Percentiles rank a stretch among this genome's conserved stretches.
Evolutionary conservation across 805 yeast genomes (phyloP).

Genomic region (Monosporozyma yasuniensis): DNA sequence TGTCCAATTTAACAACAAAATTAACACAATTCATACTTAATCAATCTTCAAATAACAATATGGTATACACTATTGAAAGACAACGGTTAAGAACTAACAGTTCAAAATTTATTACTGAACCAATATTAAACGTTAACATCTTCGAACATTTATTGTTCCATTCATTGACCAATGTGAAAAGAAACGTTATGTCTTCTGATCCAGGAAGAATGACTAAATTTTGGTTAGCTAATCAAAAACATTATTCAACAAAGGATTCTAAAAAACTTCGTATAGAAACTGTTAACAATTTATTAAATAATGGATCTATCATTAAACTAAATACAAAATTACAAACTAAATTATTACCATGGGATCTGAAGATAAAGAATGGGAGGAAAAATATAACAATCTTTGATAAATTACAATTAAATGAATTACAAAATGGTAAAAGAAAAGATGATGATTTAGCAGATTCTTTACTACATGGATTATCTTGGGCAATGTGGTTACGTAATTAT

Average conservation of each 20-base stretch:
- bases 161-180: conserved; percentile 7
- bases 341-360: not conserved
- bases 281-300: not conserved
- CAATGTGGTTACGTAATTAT: conserved; percentile 30
- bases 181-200: conserved; percentile 19
- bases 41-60: not conserved
- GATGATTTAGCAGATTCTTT: conserved; percentile 62
- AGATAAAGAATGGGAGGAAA: not conserved
- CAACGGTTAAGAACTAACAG: conserved; percentile 48
- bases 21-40: not conserved
- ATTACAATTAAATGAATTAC: conserved; percentile 57
- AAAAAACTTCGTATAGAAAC: conserved; percentile 1
- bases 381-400: conserved; percentile 48
- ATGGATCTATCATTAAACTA: not conserved
- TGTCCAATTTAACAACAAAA: not conserved
- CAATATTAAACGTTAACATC: conserved; percentile 43
- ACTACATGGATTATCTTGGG: conserved; percentile 49
- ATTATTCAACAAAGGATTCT: not conserved
- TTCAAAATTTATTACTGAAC: conserved; percentile 39
- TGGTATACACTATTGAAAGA: conserved; percentile 42
- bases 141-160: conserved; percentile 35
- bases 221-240: not conserved
- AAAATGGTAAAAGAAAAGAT: conserved; percentile 34
- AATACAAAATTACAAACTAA: not conserved
- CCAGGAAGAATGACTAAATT: conserved; percentile 20